Conservation (phyloP, 768 basidiomycete genomes). For the Gloeostereum incarnatum region DNA sequence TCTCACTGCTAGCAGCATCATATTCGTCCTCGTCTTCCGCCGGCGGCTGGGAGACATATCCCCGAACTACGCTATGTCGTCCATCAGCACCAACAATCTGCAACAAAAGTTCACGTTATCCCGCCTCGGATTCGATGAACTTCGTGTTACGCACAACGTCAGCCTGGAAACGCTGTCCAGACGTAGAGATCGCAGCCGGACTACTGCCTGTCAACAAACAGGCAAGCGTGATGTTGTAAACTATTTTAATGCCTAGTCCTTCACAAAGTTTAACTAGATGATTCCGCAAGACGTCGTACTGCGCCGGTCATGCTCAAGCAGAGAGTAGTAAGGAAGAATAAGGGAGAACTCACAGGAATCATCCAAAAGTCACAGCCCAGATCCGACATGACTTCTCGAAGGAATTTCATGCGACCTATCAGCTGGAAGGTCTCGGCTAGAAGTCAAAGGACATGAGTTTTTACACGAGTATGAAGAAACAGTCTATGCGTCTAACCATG, state of each 20-base stretch:
- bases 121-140: not conserved
- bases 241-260: conserved; percentile 1
- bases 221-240: not conserved
- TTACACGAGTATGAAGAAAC: not conserved
- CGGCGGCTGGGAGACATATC: conserved; percentile 2
- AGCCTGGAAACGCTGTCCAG: conserved; percentile 1
- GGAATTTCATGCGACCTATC: conserved; percentile 4
- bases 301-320: conserved; percentile 1
- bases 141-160: conserved; percentile 3
- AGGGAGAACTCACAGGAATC: conserved; percentile 3
- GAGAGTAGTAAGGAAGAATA: not conserved
- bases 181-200: not conserved
- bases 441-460: not conserved
- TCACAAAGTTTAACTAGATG: conserved; percentile 3
- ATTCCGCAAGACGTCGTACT: conserved; percentile 4
- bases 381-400: conserved; percentile 7
- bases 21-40: conserved; percentile 3
- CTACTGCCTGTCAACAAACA: not conserved
- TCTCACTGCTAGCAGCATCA: not conserved
- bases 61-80: conserved; percentile 6
- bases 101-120: not conserved
- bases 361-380: conserved; percentile 7
- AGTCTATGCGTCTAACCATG: conserved; percentile 1
- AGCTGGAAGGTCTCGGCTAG: not conserved
- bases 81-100: conserved; percentile 10